phyloP scores from a whole-genome alignment of 352 stramenopile species.

The Thraustotheca clavata region DNA sequence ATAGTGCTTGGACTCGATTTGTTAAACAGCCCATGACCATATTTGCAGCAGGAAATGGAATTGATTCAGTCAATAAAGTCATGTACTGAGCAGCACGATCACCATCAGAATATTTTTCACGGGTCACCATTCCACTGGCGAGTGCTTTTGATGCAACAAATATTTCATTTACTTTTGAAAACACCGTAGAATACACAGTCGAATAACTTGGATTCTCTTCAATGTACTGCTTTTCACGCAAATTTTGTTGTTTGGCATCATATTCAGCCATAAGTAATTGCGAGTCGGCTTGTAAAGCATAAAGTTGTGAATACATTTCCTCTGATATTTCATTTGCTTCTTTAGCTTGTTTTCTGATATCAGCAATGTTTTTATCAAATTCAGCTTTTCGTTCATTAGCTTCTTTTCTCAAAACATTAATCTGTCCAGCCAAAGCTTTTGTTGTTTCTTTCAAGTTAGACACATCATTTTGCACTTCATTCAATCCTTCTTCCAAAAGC shows the following conservation, averaged over 20 bases:
- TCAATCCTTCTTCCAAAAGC: constrained; percentile 9
- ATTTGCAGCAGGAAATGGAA: constrained; percentile 11
- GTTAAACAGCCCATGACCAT: constrained; percentile 15
- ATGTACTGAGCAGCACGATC: constrained; percentile 12
- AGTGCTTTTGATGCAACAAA: constrained; percentile 20
- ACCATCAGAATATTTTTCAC: constrained; percentile 20
- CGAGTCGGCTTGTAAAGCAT: constrained; percentile 14
- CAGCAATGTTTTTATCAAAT: constrained; percentile 12
- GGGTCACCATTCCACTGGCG: constrained; percentile 19
- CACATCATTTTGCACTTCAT: constrained; percentile 12
- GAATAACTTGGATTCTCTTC: constrained; percentile 19
- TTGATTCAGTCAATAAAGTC: constrained; percentile 1
- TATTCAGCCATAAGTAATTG: constrained; percentile 20
- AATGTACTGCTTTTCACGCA: constrained; percentile 22
- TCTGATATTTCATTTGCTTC: background rate
- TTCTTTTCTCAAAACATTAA: constrained; percentile 15
- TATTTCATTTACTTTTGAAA: constrained; percentile 21
- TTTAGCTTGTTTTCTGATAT: background rate
- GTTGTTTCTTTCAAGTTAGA: constrained; percentile 5
- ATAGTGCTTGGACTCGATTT: constrained; percentile 10
- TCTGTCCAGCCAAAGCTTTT: constrained; percentile 14
- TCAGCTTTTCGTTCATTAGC: constrained; percentile 5
- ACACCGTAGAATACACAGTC: constrained; percentile 5
- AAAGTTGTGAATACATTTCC: constrained; percentile 15
- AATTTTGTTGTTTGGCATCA: constrained; percentile 13